Percentiles rank a stretch among this genome's conserved stretches.
phyloP scores from a whole-genome alignment of 1,139 yeast species.

The Lodderomyces orthopsilosis region DNA sequence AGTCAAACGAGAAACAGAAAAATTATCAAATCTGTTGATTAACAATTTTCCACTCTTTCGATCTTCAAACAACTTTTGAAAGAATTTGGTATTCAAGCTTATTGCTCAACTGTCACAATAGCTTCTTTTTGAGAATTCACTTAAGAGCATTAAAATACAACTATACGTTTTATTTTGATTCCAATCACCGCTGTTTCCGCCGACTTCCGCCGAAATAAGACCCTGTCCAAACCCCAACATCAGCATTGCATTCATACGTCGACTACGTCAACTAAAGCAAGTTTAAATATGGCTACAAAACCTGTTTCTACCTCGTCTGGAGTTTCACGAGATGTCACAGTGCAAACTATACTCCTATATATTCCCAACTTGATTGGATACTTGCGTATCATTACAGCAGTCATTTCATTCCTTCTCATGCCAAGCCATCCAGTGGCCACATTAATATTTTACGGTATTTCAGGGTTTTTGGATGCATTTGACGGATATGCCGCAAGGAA shows the following conservation, averaged over 20 bases:
- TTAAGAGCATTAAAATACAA: neutral
- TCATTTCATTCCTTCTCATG: slow-evolving; percentile 80
- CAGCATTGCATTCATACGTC: neutral
- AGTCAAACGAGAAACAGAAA: no score
- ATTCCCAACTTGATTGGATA: slow-evolving; percentile 93
- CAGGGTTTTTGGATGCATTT: slow-evolving; percentile 91
- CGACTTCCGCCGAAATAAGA: neutral
- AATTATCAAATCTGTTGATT: no score
- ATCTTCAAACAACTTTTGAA: no score
- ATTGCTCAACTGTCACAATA: no score
- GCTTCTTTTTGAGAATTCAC: neutral
- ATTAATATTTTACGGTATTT: slow-evolving; percentile 73
- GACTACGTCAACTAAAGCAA: neutral
- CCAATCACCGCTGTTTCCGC: neutral
- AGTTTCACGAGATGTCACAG: slow-evolving; percentile 20
- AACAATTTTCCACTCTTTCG: no score
- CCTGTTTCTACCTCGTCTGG: neutral
- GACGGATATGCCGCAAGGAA: slow-evolving; percentile 96
- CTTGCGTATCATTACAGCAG: slow-evolving; percentile 74
- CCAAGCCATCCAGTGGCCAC: slow-evolving; percentile 77
- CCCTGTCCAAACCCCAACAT: no score
- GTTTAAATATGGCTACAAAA: neutral
- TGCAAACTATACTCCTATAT: slow-evolving; percentile 62
- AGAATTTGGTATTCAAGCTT: no score
- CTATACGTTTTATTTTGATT: no score